Conservation (phyloP, 2,329 filamentous ascomycete genomes). For the Xylariaceae sp. region DNA sequence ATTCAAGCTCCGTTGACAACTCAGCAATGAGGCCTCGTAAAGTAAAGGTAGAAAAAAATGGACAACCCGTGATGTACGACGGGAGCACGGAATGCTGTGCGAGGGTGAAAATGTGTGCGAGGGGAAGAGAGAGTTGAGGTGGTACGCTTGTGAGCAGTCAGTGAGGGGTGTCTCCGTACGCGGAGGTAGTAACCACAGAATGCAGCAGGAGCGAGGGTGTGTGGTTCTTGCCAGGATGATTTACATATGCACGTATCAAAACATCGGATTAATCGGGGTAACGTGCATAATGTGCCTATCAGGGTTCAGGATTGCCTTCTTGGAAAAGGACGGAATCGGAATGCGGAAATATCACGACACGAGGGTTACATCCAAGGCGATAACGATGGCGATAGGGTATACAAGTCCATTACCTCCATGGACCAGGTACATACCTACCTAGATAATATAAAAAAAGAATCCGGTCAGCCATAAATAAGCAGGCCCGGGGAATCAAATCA, state of each 20-base stretch:
- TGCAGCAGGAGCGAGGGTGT: neutral
- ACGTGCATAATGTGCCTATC: neutral
- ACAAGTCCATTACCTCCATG: too few species aligned
- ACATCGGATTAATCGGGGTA: neutral
- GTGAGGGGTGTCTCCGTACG: too few species aligned
- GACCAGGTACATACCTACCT: too few species aligned
- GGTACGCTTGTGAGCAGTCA: too few species aligned
- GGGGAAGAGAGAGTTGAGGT: neutral
- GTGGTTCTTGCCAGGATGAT: neutral
- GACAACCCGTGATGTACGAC: neutral
- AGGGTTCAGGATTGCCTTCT: neutral
- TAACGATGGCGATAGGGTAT: neutral
- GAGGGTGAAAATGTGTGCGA: neutral
- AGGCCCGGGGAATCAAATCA: too few species aligned
- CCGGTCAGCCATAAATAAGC: too few species aligned
- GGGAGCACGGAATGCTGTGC: neutral
- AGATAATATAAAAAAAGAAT: too few species aligned
- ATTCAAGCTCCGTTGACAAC: neutral
- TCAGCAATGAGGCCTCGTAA: neutral
- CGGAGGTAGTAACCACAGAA: neutral
- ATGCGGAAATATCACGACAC: neutral
- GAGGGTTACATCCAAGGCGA: neutral
- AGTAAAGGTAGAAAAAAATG: neutral
- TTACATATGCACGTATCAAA: neutral
- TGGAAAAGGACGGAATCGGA: neutral